Evolutionary conservation across 2,329 filamentous ascomycete genomes (phyloP).

Genomic region (Calonectria leucothoes): DNA sequence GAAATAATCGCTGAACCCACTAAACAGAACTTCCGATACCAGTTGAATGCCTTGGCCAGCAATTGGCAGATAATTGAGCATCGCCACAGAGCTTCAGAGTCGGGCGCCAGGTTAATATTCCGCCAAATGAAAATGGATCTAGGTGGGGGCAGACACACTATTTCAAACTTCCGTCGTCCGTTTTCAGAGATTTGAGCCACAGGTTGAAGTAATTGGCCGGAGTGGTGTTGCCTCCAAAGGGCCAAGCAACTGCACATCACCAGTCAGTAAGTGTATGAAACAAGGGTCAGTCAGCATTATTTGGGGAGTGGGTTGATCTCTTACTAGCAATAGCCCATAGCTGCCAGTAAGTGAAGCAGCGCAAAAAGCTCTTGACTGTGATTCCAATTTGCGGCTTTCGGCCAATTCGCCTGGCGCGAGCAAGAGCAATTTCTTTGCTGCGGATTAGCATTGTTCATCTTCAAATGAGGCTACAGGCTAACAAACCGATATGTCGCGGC

Average conservation of each 20-base stretch:
- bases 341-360: slow-evolving; percentile 5
- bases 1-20: slow-evolving; percentile 20
- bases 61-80: slow-evolving; percentile 24
- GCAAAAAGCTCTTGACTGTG: not conserved
- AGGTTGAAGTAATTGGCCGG: slow-evolving; percentile 3
- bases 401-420: not conserved
- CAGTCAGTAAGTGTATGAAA: not conserved
- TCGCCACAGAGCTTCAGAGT: slow-evolving; percentile 14
- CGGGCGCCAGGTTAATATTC: not conserved
- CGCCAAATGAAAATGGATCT: no score
- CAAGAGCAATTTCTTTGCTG: not conserved
- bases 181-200: slow-evolving; percentile 12
- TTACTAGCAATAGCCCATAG: slow-evolving; percentile 1
- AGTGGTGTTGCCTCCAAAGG: slow-evolving; percentile 4
- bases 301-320: no score
- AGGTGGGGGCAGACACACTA: not conserved
- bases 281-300: no score
- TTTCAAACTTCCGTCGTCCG: not conserved
- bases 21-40: slow-evolving; percentile 14
- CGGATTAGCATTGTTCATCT: not conserved
- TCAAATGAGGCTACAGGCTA: no score
- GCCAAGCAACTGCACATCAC: not conserved
- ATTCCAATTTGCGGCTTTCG: slow-evolving; percentile 8
- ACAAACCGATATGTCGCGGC: not conserved
- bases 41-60: slow-evolving; percentile 17